Base-by-base conservation (phyloP, 1,284 basidiomycete species). In the Leccinum solheimii region DNA sequence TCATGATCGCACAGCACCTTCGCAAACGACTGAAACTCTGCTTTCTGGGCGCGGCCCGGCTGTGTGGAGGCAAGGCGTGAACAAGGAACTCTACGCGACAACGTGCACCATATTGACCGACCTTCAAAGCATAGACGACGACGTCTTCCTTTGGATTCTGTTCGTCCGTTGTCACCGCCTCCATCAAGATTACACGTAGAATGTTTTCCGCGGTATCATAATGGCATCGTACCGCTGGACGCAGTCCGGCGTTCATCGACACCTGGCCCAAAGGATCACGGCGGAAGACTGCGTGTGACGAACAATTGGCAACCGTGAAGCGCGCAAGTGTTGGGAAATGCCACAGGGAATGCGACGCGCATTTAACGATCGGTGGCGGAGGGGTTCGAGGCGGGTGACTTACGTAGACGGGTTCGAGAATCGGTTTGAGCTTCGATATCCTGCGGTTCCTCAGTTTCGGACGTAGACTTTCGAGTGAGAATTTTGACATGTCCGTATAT, bases 191-290 rank as follows among this genome's bases (percentile, higher is more conserved):
- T 4, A 88, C 69, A 23, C 85, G 82, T 49, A 88, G 72, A 10
- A 82, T 77, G 58, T 78, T 78, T 62, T 88, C 86, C 50, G 81
- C 78, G 30, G 77, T 72, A 63, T 87, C 83, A 68, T 80, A 87
- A 21, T 81, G 78, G 64, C 84, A 86, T 30, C 83, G 80, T 40
- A 88, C 78, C 5, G 80, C 71, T 7, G 83, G 76, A 38, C 77
- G 75, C 55, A 88, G 68, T 19, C 81, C 80, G 38, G 86, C 77
- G 68, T 87, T 87, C 84, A 88, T 85, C 1, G 85, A 83, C 3
- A 87, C 83, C 67, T 88, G 83, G 78, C 84, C 83, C 34, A 88
- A 72, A 1, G 85, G 85, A 65, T 88, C 87, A 5, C 87, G 83
- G 16, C 86, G 83, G 74, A 88, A 88, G 13, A 88, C 86, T 87